phyloP scores from a whole-genome alignment of 2,329 filamentous ascomycete genomes.

The Fusarium nisikadoi region DNA sequence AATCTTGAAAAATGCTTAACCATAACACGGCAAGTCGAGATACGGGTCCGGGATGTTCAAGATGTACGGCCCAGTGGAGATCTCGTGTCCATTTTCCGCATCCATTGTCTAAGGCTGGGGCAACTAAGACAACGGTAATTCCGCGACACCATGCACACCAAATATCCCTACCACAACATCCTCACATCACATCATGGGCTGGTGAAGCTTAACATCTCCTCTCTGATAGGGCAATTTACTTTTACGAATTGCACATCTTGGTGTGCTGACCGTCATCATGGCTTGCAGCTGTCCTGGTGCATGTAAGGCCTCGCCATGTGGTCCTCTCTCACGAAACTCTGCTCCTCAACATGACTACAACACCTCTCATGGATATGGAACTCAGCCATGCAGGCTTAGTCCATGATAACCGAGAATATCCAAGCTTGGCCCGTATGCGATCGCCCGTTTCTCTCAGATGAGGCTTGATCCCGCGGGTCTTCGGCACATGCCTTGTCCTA shows the following conservation, averaged over 20 bases:
- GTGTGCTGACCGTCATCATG: slow-evolving; percentile 27
- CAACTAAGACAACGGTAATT: not conserved
- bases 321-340: slow-evolving; percentile 10
- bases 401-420: slow-evolving; percentile 2
- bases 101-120: slow-evolving; percentile 6
- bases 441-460: slow-evolving; percentile 6
- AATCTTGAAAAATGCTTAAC: not conserved
- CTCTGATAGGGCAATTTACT: slow-evolving; percentile 11
- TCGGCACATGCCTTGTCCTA: slow-evolving; percentile 23
- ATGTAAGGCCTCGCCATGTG: slow-evolving; percentile 28
- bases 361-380: slow-evolving; percentile 5
- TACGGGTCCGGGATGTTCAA: not conserved
- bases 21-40: not conserved
- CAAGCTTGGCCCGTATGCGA: slow-evolving; percentile 7
- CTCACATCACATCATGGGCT: slow-evolving; percentile 1
- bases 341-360: slow-evolving; percentile 11
- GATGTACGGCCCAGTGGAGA: not conserved
- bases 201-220: not conserved
- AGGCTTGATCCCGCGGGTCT: slow-evolving; percentile 24
- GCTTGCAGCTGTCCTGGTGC: slow-evolving; percentile 27
- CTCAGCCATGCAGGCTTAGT: slow-evolving; percentile 5
- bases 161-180: slow-evolving; percentile 1
- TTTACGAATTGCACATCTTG: slow-evolving; percentile 10
- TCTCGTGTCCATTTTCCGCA: slow-evolving; percentile 18
- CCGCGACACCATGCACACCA: slow-evolving; percentile 10